These are phyloP conservation scores for Immersiporthe knoxdaviesiana DNA, from an alignment of 2,329 filamentous ascomycete genomes.

Conservation along the genomic window DNA sequence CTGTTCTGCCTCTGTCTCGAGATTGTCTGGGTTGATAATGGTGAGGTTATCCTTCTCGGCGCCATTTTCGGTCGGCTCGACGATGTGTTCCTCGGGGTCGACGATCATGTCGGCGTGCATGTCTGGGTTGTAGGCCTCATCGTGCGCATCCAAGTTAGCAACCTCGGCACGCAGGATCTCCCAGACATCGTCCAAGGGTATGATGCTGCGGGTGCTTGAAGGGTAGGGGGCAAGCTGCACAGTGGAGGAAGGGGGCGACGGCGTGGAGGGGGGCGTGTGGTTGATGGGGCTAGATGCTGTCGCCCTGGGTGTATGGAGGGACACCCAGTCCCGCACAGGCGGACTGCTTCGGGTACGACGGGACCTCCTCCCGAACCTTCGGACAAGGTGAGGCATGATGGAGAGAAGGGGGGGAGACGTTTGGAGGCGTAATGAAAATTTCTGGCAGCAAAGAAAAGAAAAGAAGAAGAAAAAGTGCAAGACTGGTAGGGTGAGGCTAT, in stretches of 20 bases:
- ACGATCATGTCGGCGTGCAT: slow-evolving; percentile 60
- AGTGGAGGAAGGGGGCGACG: slow-evolving; percentile 18
- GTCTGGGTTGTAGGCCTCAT: slow-evolving; percentile 54
- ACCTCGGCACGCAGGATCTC: slow-evolving; percentile 16
- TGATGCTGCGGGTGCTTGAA: slow-evolving; percentile 5
- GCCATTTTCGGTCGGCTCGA: slow-evolving; percentile 47
- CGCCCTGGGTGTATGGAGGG: slow-evolving; percentile 19
- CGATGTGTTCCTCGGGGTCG: slow-evolving; percentile 59
- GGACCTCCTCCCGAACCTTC: slow-evolving; percentile 23
- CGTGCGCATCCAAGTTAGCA: slow-evolving; percentile 35
- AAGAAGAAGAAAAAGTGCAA: slow-evolving; percentile 10
- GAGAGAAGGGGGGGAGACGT: neutral
- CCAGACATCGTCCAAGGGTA: slow-evolving; percentile 23
- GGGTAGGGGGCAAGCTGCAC: slow-evolving; percentile 18
- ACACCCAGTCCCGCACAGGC: slow-evolving; percentile 19
- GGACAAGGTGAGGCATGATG: slow-evolving; percentile 22
- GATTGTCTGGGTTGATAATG: slow-evolving; percentile 58
- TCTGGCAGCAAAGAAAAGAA: slow-evolving; percentile 13
- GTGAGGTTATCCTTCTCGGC: slow-evolving; percentile 56
- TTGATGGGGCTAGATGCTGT: slow-evolving; percentile 40
- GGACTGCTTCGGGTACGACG: slow-evolving; percentile 27
- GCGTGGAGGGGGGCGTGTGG: slow-evolving; percentile 25
- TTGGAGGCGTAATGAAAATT: slow-evolving; percentile 4
- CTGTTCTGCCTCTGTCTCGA: slow-evolving; percentile 52
- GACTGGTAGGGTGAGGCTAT: slow-evolving; percentile 13